Evolutionary conservation across 495 filamentous ascomycete species (phyloP).

Genomic region (Cercophora sp.): DNA sequence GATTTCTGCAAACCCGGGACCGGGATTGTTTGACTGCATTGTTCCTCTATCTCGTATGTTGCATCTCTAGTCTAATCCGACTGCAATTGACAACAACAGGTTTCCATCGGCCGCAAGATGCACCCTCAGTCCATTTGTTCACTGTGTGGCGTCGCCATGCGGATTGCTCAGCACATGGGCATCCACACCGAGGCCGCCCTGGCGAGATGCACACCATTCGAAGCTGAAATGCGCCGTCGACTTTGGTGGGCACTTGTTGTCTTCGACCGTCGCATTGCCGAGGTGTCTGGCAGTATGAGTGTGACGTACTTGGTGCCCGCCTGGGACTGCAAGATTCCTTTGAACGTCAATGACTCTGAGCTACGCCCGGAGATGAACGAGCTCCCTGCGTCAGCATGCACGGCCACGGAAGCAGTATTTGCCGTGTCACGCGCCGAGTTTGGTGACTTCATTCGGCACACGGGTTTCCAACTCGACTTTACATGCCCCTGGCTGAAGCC

Average conservation of each 20-base stretch:
- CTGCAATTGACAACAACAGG: slow-evolving; percentile 28
- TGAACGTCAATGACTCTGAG: slow-evolving; percentile 56
- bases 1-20: slow-evolving; percentile 43
- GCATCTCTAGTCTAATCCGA: slow-evolving; percentile 20
- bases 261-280: slow-evolving; percentile 50
- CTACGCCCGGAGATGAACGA: slow-evolving; percentile 48
- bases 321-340: slow-evolving; percentile 53
- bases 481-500: slow-evolving; percentile 44
- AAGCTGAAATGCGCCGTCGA: slow-evolving; percentile 55
- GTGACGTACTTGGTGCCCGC: slow-evolving; percentile 39
- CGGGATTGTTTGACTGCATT: slow-evolving; percentile 56
- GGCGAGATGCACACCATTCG: slow-evolving; percentile 35
- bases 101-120: slow-evolving; percentile 42
- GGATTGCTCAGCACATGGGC: slow-evolving; percentile 52
- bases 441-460: slow-evolving; percentile 45
- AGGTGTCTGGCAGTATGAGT: slow-evolving; percentile 38
- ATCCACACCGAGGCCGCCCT: slow-evolving; percentile 44
- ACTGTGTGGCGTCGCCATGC: slow-evolving; percentile 50
- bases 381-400: slow-evolving; percentile 30
- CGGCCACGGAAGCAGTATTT: slow-evolving; percentile 50
- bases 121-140: slow-evolving; percentile 53
- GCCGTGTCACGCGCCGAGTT: slow-evolving; percentile 47
- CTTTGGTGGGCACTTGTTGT: slow-evolving; percentile 57
- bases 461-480: slow-evolving; percentile 48
- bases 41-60: slow-evolving; percentile 53